These are phyloP conservation scores for Euphorbia tirucalli DNA, from an alignment of 345 rosid genomes.

Conservation along the genomic window DNA sequence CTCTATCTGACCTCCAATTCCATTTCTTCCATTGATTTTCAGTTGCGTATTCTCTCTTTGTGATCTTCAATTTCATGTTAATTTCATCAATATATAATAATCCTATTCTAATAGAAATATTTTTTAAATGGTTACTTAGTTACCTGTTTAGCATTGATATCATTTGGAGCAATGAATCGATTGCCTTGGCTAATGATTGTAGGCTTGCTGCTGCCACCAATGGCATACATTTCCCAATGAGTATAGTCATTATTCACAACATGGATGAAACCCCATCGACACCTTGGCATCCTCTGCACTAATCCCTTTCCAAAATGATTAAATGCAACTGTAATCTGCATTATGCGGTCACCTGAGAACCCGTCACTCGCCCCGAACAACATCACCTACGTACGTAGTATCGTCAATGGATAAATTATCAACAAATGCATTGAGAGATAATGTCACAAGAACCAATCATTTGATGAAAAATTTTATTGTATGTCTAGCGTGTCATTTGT, in stretches of 20 bases:
- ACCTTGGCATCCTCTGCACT: constrained; percentile 76
- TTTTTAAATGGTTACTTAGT: background rate
- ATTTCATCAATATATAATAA: too few species aligned
- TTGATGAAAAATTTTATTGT: too few species aligned
- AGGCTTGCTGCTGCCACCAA: constrained; percentile 61
- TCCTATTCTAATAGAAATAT: too few species aligned
- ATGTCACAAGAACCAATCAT: too few species aligned
- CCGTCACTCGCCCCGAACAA: constrained; percentile 57
- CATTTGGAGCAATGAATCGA: constrained; percentile 67
- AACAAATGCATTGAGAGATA: background rate
- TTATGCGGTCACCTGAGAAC: constrained; percentile 34
- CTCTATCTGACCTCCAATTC: constrained; percentile 43
- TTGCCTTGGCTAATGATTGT: constrained; percentile 77
- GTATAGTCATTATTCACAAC: constrained; percentile 80
- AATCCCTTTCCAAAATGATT: constrained; percentile 67
- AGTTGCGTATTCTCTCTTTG: constrained; percentile 40
- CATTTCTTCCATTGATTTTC: constrained; percentile 39
- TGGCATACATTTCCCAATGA: constrained; percentile 67
- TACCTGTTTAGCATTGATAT: constrained; percentile 44
- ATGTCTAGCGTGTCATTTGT: too few species aligned
- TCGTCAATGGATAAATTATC: background rate
- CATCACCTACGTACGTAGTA: constrained; percentile 53
- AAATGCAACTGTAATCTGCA: constrained; percentile 78
- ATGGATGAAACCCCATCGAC: constrained; percentile 56
- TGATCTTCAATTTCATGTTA: constrained; percentile 24